Conservation (phyloP, 192 early-diverging fungal species). For the Entophlyctis helioformis region DNA sequence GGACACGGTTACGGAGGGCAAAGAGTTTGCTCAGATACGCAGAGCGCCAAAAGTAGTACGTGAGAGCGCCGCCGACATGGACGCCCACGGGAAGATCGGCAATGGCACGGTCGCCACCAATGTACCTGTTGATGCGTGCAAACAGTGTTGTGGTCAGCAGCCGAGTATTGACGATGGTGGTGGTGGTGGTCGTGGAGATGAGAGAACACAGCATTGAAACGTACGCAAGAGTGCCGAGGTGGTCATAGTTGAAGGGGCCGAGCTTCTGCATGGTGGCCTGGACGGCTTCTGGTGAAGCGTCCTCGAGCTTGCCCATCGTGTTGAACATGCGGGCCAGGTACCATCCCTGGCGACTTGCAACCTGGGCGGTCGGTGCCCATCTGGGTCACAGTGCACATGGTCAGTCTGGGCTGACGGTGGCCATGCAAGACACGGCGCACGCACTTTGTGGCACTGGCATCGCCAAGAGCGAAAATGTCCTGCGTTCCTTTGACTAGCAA, state of each 20-base stretch:
- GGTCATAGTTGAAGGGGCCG: slow-evolving; percentile 68
- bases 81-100: slow-evolving; percentile 68
- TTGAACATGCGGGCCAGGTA: slow-evolving; percentile 73
- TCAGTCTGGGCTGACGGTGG: not conserved
- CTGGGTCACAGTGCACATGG: too few species aligned
- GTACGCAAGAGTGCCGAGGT: slow-evolving; percentile 71
- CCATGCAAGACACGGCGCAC: slow-evolving; percentile 1
- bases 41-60: slow-evolving; percentile 38
- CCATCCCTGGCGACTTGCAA: slow-evolving; percentile 77
- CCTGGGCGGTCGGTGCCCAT: slow-evolving; percentile 68
- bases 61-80: slow-evolving; percentile 31
- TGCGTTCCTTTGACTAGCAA: slow-evolving; percentile 49
- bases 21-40: slow-evolving; percentile 41
- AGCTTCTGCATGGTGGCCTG: too few species aligned
- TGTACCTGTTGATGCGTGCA: slow-evolving; percentile 48
- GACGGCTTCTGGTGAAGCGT: too few species aligned
- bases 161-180: too few species aligned
- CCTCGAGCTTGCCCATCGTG: slow-evolving; percentile 25
- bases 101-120: slow-evolving; percentile 90
- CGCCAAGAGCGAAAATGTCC: slow-evolving; percentile 59
- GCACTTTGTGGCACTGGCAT: slow-evolving; percentile 62
- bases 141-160: too few species aligned
- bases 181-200: too few species aligned
- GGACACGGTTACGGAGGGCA: too few species aligned
- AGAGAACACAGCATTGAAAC: too few species aligned